Conservation (phyloP, 2,329 filamentous ascomycete genomes). For the Diatrype stigma region DNA sequence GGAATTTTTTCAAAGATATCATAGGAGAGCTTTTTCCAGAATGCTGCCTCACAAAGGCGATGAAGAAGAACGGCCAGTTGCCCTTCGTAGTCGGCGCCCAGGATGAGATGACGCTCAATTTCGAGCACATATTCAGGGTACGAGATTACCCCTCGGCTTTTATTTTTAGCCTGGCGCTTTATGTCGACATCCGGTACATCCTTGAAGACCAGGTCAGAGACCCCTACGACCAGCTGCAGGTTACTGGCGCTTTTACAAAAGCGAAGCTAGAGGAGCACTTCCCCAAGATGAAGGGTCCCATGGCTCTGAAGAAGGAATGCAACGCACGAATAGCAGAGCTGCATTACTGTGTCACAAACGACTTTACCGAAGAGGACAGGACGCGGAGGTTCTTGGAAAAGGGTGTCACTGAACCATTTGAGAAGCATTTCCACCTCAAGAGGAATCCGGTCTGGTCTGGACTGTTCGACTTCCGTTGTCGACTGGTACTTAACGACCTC, state of each 20-base stretch:
- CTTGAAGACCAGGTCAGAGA: constrained; percentile 18
- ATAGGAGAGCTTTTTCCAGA: constrained; percentile 19
- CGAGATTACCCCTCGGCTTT: constrained; percentile 18
- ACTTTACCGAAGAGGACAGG: constrained; percentile 18
- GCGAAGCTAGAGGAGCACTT: constrained; percentile 9
- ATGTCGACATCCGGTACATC: constrained; percentile 27
- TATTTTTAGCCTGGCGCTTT: constrained; percentile 26
- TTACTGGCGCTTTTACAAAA: constrained; percentile 11
- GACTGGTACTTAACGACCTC: constrained; percentile 17
- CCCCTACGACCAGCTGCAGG: constrained; percentile 17
- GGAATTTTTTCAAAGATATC: constrained; percentile 13
- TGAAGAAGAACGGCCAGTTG: constrained; percentile 19
- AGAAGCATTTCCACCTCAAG: constrained; percentile 14
- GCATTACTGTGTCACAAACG: constrained; percentile 12
- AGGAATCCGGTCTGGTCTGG: constrained; percentile 22
- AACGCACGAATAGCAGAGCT: constrained; percentile 10
- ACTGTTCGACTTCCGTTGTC: constrained; percentile 19
- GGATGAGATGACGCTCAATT: constrained; percentile 23
- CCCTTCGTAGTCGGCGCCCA: constrained; percentile 17
- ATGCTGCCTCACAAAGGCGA: constrained; percentile 19
- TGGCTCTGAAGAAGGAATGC: constrained; percentile 6
- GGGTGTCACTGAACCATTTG: constrained; percentile 10
- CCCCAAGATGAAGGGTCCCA: constrained; percentile 8
- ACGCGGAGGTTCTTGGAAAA: constrained; percentile 6
- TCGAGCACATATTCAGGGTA: constrained; percentile 16